Evolutionary conservation across 1,284 basidiomycete genomes (phyloP).

Genomic region (Melampsora americana): DNA sequence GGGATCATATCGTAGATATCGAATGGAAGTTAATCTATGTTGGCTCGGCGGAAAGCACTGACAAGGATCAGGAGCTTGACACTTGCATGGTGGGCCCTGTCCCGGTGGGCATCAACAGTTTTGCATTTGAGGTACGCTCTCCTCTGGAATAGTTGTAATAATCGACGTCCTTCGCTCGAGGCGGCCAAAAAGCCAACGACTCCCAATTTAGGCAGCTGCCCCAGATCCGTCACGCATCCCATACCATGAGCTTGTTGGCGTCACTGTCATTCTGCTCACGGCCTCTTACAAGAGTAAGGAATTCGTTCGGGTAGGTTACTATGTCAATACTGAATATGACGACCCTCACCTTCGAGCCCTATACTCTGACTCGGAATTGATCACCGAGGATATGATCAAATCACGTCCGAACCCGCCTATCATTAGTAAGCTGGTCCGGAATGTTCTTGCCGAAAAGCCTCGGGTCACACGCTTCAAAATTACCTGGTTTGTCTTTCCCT

Average conservation of each 20-base stretch:
- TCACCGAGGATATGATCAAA: conserved; percentile 52
- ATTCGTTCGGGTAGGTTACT: conserved; percentile 98
- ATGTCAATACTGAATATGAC: conserved; percentile 98
- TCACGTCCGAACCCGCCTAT: conserved; percentile 48
- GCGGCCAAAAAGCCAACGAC: no score
- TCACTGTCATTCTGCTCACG: conserved; percentile 86
- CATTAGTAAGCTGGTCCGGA: conserved; percentile 73
- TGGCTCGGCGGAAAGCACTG: conserved; percentile 83
- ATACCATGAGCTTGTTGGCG: conserved; percentile 76
- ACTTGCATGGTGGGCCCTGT: conserved; percentile 76
- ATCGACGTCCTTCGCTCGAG: no score
- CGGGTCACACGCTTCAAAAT: conserved; percentile 76
- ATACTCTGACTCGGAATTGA: conserved; percentile 65
- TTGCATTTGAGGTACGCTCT: conserved; percentile 73
- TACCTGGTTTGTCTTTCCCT: conserved; percentile 52
- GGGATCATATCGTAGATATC: conserved; percentile 62
- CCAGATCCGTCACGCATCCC: conserved; percentile 70
- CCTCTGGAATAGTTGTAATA: conserved; percentile 46
- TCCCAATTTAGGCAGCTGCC: conserved; percentile 56
- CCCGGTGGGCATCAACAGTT: conserved; percentile 88
- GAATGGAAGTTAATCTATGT: conserved; percentile 98
- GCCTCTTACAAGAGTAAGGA: conserved; percentile 87
- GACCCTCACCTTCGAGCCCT: conserved; percentile 79
- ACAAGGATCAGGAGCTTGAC: conserved; percentile 92
- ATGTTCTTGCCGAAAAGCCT: conserved; percentile 82